Evolutionary conservation across 441 rosid genomes (phyloP).

Genomic region (Dalechampia spathulata): DNA sequence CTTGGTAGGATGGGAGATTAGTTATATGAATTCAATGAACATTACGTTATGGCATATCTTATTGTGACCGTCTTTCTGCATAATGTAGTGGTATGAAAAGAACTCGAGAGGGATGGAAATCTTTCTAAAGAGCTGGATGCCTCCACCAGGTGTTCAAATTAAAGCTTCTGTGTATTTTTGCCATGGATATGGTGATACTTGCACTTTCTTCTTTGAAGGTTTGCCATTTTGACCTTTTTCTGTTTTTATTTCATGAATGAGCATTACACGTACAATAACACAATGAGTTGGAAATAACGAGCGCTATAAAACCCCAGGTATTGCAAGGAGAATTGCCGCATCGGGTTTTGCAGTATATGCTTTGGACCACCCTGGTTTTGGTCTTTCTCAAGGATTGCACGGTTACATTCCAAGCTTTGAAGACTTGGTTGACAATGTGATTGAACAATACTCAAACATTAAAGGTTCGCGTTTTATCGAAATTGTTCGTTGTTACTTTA

Average conservation of each 20-base stretch:
- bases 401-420: constrained; percentile 76
- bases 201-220: constrained; percentile 99
- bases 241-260: background rate
- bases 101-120: constrained; percentile 65
- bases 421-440: constrained; percentile 58
- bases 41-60: background rate
- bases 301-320: constrained; percentile 39
- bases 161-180: constrained; percentile 70
- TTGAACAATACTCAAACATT: constrained; percentile 59
- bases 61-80: constrained; percentile 13
- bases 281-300: constrained; percentile 1
- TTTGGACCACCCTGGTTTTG: constrained; percentile 85
- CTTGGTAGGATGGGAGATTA: background rate
- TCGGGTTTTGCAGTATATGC: constrained; percentile 73
- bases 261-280: background rate
- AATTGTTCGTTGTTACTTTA: background rate
- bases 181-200: constrained; percentile 96
- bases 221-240: constrained; percentile 15
- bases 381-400: constrained; percentile 86
- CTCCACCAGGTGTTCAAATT: constrained; percentile 41
- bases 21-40: background rate
- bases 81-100: constrained; percentile 66
- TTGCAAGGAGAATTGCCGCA: constrained; percentile 67
- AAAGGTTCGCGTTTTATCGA: constrained; percentile 39
- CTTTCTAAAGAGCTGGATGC: constrained; percentile 84